Base-by-base conservation (phyloP, 257 asterid species). In the Gentiana dahurica region DNA sequence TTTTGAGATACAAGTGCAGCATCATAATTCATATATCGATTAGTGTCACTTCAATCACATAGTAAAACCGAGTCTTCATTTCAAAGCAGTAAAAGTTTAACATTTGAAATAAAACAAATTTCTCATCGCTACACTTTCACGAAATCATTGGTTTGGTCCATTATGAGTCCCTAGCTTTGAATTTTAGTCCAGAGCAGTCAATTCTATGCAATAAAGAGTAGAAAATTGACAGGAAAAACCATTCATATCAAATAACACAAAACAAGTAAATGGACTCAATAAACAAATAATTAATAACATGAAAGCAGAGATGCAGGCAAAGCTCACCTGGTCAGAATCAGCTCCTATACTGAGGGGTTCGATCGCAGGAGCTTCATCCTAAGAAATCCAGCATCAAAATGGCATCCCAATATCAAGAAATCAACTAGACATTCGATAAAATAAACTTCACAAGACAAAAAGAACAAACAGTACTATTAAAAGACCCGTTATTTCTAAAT, bases 291-390 rank as follows among this genome's bases (percentile, higher is more conserved):
- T 41, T 45, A 8, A 41, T 10, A 12, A 54, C 3, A 6, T 11
- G 13, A 57, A 57, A 44, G 43, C 32, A 38, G 35, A 57, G 33
- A 44, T 8, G 32, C 43, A 11, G 46, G 46, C 46, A 41, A 4
- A 43, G 44, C 57, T 68, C 46, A 69, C 74, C 62, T 53, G 57
- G 15, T 69, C 70, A 45, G 74, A 64, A 4, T 69, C 70, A 36
- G 66, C 63, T 51, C 53, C 68, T 45, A 46, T 56, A 15, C 55
- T 62, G 2, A 53, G 46, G 12, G 54, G 34, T 63, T 59, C 64
- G 49, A 51, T 49, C 45, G 41, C 70, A 39, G 59, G 37, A 59
- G 59, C 55, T 60, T 69, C 74, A 69, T 45, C 70, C 74, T 69
- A 49, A 45, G 24, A 53, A 5, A 4, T 37, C 47, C 58, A 53